phyloP scores from a whole-genome alignment of 2,329 filamentous ascomycete genomes.

The Fusarium nodosum region DNA sequence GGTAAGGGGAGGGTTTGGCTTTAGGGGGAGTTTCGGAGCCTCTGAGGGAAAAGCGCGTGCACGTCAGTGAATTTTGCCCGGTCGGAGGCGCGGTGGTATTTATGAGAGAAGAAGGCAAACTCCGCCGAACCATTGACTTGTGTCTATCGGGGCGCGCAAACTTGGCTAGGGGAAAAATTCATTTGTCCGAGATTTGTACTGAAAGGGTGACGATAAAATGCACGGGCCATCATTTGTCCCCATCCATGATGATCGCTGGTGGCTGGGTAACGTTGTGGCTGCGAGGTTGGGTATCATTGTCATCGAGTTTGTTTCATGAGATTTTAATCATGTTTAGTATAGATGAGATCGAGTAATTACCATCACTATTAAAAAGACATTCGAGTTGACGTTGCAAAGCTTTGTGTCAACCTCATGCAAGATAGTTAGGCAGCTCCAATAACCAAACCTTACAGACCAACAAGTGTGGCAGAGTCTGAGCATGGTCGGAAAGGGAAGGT shows the following conservation, averaged over 20 bases:
- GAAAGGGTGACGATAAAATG: conserved; percentile 23
- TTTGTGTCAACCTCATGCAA: not conserved
- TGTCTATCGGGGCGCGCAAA: conserved; percentile 56
- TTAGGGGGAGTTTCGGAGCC: conserved; percentile 55
- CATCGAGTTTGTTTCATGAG: conserved; percentile 1
- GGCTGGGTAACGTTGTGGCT: conserved; percentile 24
- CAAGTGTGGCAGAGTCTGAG: conserved; percentile 20
- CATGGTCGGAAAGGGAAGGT: conserved; percentile 18
- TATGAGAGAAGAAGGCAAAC: conserved; percentile 59
- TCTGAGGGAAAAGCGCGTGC: conserved; percentile 62
- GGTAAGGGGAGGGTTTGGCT: conserved; percentile 44
- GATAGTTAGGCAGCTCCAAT: not conserved
- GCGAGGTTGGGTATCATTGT: conserved; percentile 27
- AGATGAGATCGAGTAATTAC: not conserved
- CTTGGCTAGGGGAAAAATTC: conserved; percentile 54
- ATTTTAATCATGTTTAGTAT: conserved; percentile 1
- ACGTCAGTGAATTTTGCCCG: conserved; percentile 60
- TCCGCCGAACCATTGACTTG: conserved; percentile 55
- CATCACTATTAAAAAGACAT: not conserved
- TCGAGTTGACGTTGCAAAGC: not conserved
- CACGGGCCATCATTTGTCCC: conserved; percentile 16
- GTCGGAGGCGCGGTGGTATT: conserved; percentile 62
- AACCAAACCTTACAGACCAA: not conserved
- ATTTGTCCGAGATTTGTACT: conserved; percentile 52
- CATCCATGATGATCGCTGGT: conserved; percentile 23